Percentiles rank a stretch among this genome's conserved stretches.
phyloP scores from a whole-genome alignment of 495 filamentous ascomycete genomes.

The Penicillium silybi region DNA sequence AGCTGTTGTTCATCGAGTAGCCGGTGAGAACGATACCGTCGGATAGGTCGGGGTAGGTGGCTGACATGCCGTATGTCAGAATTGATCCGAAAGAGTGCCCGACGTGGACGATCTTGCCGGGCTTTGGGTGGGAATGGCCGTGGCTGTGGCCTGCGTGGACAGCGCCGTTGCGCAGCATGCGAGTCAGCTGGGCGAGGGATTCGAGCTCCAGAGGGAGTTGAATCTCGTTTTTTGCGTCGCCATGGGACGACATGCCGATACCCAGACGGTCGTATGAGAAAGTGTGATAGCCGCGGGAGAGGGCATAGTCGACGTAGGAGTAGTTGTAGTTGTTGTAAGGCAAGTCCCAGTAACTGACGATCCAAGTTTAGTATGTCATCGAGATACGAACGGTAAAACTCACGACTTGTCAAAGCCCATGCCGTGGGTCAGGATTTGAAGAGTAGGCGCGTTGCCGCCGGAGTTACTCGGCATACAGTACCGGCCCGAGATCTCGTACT shows the following conservation, averaged over 20 bases:
- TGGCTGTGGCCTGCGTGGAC: not conserved
- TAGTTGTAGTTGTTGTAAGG: constrained; percentile 47
- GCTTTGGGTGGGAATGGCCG: constrained; percentile 9
- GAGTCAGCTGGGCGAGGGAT: constrained; percentile 46
- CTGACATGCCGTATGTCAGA: constrained; percentile 39
- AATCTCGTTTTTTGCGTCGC: constrained; percentile 51
- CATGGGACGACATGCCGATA: constrained; percentile 51
- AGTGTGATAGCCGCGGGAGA: constrained; percentile 49
- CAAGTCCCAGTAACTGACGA: constrained; percentile 60
- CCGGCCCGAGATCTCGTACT: constrained; percentile 31
- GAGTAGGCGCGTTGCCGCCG: not conserved
- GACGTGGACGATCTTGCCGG: constrained; percentile 52
- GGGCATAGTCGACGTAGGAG: constrained; percentile 48
- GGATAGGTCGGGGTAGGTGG: constrained; percentile 46
- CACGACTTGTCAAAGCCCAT: constrained; percentile 36
- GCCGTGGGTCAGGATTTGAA: constrained; percentile 61
- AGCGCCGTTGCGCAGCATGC: constrained; percentile 39
- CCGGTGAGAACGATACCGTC: constrained; percentile 59
- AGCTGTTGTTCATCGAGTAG: constrained; percentile 41
- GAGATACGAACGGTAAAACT: not conserved
- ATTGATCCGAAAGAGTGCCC: constrained; percentile 49
- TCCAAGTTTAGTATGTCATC: not conserved
- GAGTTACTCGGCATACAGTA: constrained; percentile 29
- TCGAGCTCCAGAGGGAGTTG: constrained; percentile 51
- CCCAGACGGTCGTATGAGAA: constrained; percentile 57